Conservation (phyloP, 805 yeast genomes). For the Candida jianshihensis region DNA sequence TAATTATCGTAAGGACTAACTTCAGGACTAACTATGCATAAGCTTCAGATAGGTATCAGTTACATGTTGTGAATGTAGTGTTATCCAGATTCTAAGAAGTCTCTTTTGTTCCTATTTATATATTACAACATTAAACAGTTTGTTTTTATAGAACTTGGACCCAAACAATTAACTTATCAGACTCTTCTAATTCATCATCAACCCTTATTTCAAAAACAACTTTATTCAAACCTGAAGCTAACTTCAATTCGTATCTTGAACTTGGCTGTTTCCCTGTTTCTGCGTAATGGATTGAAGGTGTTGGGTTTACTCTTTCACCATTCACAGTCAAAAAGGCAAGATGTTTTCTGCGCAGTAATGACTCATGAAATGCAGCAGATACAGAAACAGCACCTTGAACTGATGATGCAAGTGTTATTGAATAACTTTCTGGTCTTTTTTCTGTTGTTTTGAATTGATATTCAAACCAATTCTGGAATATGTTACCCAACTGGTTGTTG, state of each 20-base stretch:
- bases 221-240: conserved; percentile 40
- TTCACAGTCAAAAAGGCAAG: conserved; percentile 33
- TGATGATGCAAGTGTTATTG: conserved; percentile 38
- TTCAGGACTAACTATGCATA: too few species aligned
- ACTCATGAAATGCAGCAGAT: conserved; percentile 35
- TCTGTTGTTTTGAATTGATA: conserved; percentile 29
- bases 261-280: conserved; percentile 21
- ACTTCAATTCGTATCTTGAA: conserved; percentile 37
- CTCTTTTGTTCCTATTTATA: too few species aligned
- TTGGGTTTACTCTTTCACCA: conserved; percentile 37
- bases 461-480: conserved; percentile 30
- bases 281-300: conserved; percentile 35
- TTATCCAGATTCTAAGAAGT: too few species aligned
- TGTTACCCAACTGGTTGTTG: conserved; percentile 13
- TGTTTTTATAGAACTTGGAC: conserved; percentile 23
- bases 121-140: not conserved
- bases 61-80: too few species aligned
- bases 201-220: conserved; percentile 32
- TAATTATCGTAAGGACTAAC: too few species aligned
- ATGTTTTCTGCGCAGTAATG: conserved; percentile 32
- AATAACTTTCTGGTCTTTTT: conserved; percentile 29
- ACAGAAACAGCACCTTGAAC: conserved; percentile 40
- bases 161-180: conserved; percentile 34
- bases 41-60: too few species aligned
- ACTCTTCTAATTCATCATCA: conserved; percentile 18